phyloP scores from a whole-genome alignment of 176 grass and related monocot genomes.

The Bromus sterilis region DNA sequence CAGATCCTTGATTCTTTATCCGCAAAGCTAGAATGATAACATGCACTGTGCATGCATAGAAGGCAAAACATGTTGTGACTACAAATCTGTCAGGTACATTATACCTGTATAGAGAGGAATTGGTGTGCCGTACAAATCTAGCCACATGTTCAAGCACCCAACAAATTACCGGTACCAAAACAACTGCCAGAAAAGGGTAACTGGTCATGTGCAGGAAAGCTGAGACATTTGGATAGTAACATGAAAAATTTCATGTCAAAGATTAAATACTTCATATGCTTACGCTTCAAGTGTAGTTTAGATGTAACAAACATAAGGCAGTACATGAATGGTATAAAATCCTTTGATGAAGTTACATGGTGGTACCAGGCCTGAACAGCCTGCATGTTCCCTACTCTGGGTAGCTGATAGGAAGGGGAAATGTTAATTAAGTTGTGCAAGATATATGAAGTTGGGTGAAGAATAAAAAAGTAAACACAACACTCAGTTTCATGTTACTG shows the following conservation, averaged over 20 bases:
- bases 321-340: constrained; percentile 90
- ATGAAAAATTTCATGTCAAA: neutral
- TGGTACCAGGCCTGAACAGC: constrained; percentile 65
- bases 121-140: constrained; percentile 57
- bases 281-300: constrained; percentile 89
- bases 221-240: constrained; percentile 5
- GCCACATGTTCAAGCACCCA: constrained; percentile 84
- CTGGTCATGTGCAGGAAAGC: constrained; percentile 10
- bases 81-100: neutral
- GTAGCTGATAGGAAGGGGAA: constrained; percentile 49
- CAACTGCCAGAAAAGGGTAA: constrained; percentile 58
- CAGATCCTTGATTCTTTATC: neutral
- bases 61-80: neutral
- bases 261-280: constrained; percentile 23
- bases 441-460: neutral
- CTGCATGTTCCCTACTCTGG: constrained; percentile 63
- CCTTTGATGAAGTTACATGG: constrained; percentile 67
- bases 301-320: constrained; percentile 81
- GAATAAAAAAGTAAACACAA: neutral
- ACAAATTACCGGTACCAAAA: constrained; percentile 79
- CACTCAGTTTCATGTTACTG: constrained; percentile 20
- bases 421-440: constrained; percentile 9
- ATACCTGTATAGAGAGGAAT: constrained; percentile 86
- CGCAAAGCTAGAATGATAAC: neutral
- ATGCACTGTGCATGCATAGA: neutral